Evolutionary conservation across 2,329 filamentous ascomycete genomes (phyloP).

Genomic region (Teratosphaeria nubilosa): DNA sequence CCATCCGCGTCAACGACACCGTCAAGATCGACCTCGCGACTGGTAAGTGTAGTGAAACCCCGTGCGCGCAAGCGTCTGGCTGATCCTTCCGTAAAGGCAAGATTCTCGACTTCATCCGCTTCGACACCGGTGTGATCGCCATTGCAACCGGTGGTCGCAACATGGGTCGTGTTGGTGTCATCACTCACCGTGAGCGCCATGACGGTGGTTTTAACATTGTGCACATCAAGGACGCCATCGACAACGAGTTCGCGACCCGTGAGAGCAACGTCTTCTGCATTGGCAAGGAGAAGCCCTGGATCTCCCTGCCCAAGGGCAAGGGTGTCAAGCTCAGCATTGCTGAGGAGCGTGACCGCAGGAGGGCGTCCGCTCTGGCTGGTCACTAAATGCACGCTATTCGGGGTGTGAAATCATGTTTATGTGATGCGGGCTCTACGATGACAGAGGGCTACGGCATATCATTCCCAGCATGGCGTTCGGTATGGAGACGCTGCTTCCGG

Average conservation of each 20-base stretch:
- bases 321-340: constrained; percentile 99
- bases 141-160: constrained; percentile 99
- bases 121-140: constrained; percentile 95
- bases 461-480: not conserved
- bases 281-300: constrained; percentile 96
- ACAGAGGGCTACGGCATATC: not conserved
- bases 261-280: constrained; percentile 99
- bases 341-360: constrained; percentile 97
- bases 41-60: constrained; percentile 38
- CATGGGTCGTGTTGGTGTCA: constrained; percentile 99
- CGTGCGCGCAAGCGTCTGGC: not conserved
- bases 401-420: not conserved
- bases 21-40: constrained; percentile 97
- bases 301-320: constrained; percentile 99
- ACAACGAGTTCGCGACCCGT: constrained; percentile 99
- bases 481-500: not conserved
- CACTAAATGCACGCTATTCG: constrained; percentile 5
- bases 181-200: constrained; percentile 99
- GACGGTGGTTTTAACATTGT: constrained; percentile 99
- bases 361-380: constrained; percentile 53
- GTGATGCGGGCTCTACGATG: not conserved
- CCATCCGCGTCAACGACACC: constrained; percentile 99
- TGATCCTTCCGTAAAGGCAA: constrained; percentile 40
- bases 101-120: constrained; percentile 96
- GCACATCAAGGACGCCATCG: constrained; percentile 93